Evolutionary conservation across 208 protist species (phyloP).

Genomic region (Tritrichomonas musculus): DNA sequence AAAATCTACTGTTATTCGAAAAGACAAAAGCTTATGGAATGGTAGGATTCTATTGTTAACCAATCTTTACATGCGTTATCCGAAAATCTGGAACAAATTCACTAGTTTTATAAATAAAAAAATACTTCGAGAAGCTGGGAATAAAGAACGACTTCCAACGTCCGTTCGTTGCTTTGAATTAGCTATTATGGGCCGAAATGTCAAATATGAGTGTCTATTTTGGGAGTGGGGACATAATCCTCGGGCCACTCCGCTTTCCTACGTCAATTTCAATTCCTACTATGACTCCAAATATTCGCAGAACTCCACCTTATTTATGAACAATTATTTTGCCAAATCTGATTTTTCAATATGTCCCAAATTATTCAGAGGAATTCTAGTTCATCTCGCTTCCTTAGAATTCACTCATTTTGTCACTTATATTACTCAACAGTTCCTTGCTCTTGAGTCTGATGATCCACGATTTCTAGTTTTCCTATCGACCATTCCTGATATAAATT

Average conservation of each 20-base stretch:
- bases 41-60: neutral
- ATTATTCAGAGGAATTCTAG: neutral
- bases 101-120: neutral
- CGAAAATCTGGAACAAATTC: neutral
- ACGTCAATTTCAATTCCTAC: neutral
- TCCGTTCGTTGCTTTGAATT: neutral
- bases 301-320: neutral
- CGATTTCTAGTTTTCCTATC: neutral
- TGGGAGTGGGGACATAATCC: neutral
- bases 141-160: neutral
- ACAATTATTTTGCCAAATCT: neutral
- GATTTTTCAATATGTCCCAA: neutral
- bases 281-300: neutral
- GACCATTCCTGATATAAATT: neutral
- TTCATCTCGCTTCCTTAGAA: neutral
- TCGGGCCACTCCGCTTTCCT: neutral
- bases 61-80: neutral
- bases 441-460: neutral
- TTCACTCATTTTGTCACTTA: neutral
- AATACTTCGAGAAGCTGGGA: neutral
- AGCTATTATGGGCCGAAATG: neutral
- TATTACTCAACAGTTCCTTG: neutral
- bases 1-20: neutral
- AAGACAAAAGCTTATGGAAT: neutral
- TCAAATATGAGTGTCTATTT: neutral